Evolutionary conservation across 768 basidiomycete genomes (phyloP).

Genomic region (Crepidotus variabilis): DNA sequence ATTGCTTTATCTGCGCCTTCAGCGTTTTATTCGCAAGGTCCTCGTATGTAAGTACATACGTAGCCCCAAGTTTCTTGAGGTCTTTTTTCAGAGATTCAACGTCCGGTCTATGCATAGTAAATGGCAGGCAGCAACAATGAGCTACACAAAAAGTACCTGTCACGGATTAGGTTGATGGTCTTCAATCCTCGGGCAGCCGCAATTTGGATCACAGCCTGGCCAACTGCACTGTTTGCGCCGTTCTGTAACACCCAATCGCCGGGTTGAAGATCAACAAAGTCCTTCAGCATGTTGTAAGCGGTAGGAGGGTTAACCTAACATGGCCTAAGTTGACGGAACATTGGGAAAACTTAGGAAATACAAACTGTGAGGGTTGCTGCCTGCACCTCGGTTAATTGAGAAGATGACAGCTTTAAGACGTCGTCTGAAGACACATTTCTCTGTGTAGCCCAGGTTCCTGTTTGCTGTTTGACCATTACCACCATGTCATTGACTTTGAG

Average conservation of each 20-base stretch:
- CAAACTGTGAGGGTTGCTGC: constrained; percentile 76
- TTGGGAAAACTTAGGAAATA: background rate
- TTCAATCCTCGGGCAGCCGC: constrained; percentile 67
- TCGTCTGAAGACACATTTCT: constrained; percentile 52
- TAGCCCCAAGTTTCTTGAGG: constrained; percentile 64
- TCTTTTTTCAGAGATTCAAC: constrained; percentile 44
- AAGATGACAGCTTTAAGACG: constrained; percentile 55
- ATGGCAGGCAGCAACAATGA: too few species aligned
- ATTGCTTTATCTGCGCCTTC: constrained; percentile 51
- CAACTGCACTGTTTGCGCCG: constrained; percentile 82
- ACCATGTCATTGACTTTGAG: constrained; percentile 69
- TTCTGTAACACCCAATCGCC: constrained; percentile 87
- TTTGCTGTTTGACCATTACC: constrained; percentile 60
- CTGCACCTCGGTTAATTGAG: constrained; percentile 50
- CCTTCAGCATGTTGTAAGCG: constrained; percentile 77
- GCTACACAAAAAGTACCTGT: constrained; percentile 38
- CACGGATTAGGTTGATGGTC: constrained; percentile 80
- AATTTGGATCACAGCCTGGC: constrained; percentile 84
- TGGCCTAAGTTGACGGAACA: background rate
- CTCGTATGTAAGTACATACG: constrained; percentile 75
- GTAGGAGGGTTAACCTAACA: constrained; percentile 77
- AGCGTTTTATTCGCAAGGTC: constrained; percentile 59
- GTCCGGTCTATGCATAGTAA: constrained; percentile 38
- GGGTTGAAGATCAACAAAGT: constrained; percentile 57
- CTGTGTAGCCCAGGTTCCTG: constrained; percentile 72